Evolutionary conservation across 345 rosid species (phyloP).

Genomic region (Mallotus nudiflorus): DNA sequence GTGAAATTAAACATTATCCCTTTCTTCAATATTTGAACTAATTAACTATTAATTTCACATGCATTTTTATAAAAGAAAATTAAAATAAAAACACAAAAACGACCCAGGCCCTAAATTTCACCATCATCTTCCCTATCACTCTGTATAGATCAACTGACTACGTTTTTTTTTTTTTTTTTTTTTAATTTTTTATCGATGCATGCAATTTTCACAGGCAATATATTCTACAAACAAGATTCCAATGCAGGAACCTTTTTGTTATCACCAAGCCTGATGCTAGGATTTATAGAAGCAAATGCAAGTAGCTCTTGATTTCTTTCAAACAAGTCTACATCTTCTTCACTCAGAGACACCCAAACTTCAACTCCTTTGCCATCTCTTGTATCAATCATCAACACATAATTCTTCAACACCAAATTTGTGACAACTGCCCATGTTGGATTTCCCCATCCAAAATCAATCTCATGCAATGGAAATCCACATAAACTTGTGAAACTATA

Average conservation of each 20-base stretch:
- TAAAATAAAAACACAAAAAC: too few relatives aligned
- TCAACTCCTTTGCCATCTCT: slow-evolving; percentile 4
- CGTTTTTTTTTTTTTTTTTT: too few relatives aligned
- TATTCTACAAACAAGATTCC: too few relatives aligned
- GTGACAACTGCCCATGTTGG: slow-evolving; percentile 1
- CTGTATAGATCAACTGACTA: too few relatives aligned
- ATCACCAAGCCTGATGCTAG: not conserved
- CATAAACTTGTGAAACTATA: slow-evolving; percentile 8
- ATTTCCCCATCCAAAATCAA: slow-evolving; percentile 17
- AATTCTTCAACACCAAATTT: slow-evolving; percentile 9
- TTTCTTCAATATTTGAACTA: too few relatives aligned
- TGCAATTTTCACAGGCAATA: too few relatives aligned
- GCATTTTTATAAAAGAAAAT: too few relatives aligned
- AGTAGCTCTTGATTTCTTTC: slow-evolving; percentile 8
- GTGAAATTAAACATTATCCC: too few relatives aligned
- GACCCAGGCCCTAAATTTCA: too few relatives aligned
- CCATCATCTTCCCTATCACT: too few relatives aligned
- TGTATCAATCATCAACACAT: slow-evolving; percentile 3
- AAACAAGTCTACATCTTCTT: slow-evolving; percentile 7
- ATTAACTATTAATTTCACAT: too few relatives aligned
- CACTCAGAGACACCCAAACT: slow-evolving; percentile 4
- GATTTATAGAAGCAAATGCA: slow-evolving; percentile 14
- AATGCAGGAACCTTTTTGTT: not conserved
- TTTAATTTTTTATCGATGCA: too few relatives aligned
- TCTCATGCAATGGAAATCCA: slow-evolving; percentile 6